Conservation (phyloP, 2,329 filamentous ascomycete species). For the Ambrosiella cleistominuta region DNA sequence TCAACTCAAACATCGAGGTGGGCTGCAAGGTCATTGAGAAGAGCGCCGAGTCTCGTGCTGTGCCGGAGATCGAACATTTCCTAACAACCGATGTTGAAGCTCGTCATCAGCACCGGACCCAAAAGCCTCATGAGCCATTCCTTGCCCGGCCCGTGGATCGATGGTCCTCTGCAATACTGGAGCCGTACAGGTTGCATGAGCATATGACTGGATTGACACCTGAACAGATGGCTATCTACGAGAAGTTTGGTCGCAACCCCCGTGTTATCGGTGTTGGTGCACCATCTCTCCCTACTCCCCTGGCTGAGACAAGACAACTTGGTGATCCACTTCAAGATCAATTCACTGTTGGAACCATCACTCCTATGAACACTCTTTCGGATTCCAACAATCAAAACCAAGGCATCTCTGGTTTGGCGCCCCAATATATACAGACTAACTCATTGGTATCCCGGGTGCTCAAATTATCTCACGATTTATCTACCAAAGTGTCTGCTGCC, state of each 20-base stretch:
- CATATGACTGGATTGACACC: constrained; percentile 55
- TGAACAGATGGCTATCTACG: constrained; percentile 89
- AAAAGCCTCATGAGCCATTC: constrained; percentile 68
- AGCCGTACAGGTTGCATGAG: constrained; percentile 75
- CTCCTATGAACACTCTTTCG: constrained; percentile 38
- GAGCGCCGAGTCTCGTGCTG: constrained; percentile 80
- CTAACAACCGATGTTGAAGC: constrained; percentile 65
- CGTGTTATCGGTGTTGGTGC: constrained; percentile 41
- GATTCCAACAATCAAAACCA: constrained; percentile 41
- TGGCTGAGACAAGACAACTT: constrained; percentile 42
- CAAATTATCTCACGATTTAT: constrained; percentile 40
- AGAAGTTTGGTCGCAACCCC: constrained; percentile 81
- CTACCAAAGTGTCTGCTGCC: constrained; percentile 22
- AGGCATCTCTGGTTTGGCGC: constrained; percentile 31
- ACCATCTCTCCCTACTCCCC: constrained; percentile 36
- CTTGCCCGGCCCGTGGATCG: constrained; percentile 66
- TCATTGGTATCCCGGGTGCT: constrained; percentile 36
- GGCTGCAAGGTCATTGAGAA: constrained; percentile 91
- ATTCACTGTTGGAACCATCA: constrained; percentile 31
- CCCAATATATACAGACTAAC: constrained; percentile 19
- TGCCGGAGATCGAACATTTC: constrained; percentile 89
- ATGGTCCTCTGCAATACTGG: constrained; percentile 86
- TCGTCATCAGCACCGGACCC: constrained; percentile 56
- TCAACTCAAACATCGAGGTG: constrained; percentile 90
- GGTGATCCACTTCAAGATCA: constrained; percentile 47